phyloP scores from a whole-genome alignment of 257 asterid species.

The Cynanchum wilfordii region DNA sequence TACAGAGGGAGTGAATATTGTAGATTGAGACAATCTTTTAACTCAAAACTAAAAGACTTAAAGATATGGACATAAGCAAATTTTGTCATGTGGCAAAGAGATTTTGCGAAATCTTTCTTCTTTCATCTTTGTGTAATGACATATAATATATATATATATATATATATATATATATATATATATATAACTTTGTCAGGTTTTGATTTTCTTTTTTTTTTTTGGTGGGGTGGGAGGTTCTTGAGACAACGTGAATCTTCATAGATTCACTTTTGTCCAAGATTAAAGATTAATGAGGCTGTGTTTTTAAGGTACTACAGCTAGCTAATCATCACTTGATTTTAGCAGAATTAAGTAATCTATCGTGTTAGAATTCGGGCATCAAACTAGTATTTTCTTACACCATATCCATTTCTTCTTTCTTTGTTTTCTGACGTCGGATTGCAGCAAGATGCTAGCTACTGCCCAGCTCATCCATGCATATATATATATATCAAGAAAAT shows the following conservation, averaged over 20 bases:
- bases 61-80: constrained; percentile 9
- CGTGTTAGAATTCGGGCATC: background rate
- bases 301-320: constrained; percentile 23
- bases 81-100: constrained; percentile 47
- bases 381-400: background rate
- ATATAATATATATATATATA: no score
- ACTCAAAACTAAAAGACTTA: background rate
- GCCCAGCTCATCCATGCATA: background rate
- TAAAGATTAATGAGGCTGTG: background rate
- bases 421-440: background rate
- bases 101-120: constrained; percentile 8
- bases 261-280: constrained; percentile 32
- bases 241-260: constrained; percentile 45
- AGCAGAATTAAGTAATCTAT: background rate
- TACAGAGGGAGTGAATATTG: background rate
- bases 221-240: constrained; percentile 4
- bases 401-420: background rate
- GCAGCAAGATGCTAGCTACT: background rate
- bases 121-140: no score
- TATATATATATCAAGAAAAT: no score
- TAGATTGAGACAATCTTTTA: constrained; percentile 11
- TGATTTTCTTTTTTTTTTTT: background rate
- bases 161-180: no score
- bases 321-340: constrained; percentile 11
- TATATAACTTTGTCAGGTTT: constrained; percentile 1